Base-by-base conservation (phyloP, 2,329 filamentous ascomycete genomes). In the Fusarium sp. region DNA sequence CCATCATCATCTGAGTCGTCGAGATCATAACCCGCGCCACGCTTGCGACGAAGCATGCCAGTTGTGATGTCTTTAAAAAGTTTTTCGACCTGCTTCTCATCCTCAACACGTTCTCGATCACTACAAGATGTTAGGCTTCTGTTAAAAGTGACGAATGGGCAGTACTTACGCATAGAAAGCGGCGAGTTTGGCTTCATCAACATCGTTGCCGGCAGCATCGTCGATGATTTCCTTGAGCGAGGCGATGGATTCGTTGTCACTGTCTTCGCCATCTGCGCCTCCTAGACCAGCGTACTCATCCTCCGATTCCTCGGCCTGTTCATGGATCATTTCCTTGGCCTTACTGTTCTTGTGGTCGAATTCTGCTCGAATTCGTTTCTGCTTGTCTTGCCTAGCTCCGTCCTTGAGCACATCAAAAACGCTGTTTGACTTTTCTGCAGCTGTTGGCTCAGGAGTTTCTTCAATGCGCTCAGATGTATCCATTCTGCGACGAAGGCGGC, bases 261-360 rank as follows among this genome's bases (percentile, higher is more conserved):
- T 91, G 69, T 95, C 93, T 72, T 98, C 95, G 64, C 95, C 94
- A 79, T 94, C 95, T 13, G 85, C 91, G 68, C 96, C 96, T 72
- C 96, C 96, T 12, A 99, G 85, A 7, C 96, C 96, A 41, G 94
- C 95, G 78, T 98, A 99, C 79, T 99, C 96, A 78, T 99, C 96
- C 77, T 99, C 97, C 0, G 96, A 99, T 81, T 99, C 96, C 74
- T 97, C 93, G 65, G 96, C 95, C 77, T 97, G 94, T 72, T 98
- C 96, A 71, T 98, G 89, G 40, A 99, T 86, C 87, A 97, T 92
- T 25, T 91, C 90, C 75, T 90, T 94, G 1, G 94, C 95, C 77
- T 92, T 90, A 81, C 93, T 97, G 78, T 92, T 94, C 80, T 93
- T 94, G 80, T 91, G 93, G 81, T 97, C 88, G 73, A 94, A 97